A percentile compares a stretch with the other conserved stretches of the same genome.
Conservation (phyloP, 345 rosid species). For the Aegle marmelos region DNA sequence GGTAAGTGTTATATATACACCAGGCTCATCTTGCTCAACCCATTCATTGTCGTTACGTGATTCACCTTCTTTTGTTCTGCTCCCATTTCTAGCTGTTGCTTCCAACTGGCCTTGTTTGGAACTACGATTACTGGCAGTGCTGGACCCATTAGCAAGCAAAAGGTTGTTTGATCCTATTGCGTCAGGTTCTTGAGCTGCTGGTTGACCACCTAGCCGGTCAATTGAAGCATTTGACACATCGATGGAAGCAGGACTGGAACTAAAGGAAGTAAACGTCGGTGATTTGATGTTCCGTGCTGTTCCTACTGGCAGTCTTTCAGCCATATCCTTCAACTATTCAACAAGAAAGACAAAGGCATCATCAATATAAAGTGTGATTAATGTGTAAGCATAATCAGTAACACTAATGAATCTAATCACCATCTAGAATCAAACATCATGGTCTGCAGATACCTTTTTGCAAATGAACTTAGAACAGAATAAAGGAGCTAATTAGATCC, state of each 20-base stretch:
- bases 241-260: constrained; percentile 48
- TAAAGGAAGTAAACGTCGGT: constrained; percentile 53
- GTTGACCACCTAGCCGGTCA: constrained; percentile 43
- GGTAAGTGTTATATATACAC: constrained; percentile 91
- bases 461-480: not conserved
- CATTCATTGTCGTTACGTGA: constrained; percentile 69
- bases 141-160: constrained; percentile 55
- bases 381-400: not conserved
- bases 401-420: not conserved
- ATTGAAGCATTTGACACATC: constrained; percentile 42
- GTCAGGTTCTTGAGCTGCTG: constrained; percentile 41
- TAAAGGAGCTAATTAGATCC: not conserved
- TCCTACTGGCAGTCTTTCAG: constrained; percentile 84
- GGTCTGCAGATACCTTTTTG: not conserved
- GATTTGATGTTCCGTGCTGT: constrained; percentile 48
- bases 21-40: constrained; percentile 98
- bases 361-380: constrained; percentile 18
- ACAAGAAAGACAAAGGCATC: constrained; percentile 7
- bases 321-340: constrained; percentile 79
- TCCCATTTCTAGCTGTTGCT: constrained; percentile 55
- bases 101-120: constrained; percentile 59
- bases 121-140: constrained; percentile 39
- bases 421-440: not conserved
- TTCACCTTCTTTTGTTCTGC: constrained; percentile 60
- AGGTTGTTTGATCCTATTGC: constrained; percentile 38